A percentile compares a stretch with the other conserved stretches of the same genome.
These are phyloP conservation scores for Suillus luteus DNA, from an alignment of 768 basidiomycete species.

Conservation along the genomic window DNA sequence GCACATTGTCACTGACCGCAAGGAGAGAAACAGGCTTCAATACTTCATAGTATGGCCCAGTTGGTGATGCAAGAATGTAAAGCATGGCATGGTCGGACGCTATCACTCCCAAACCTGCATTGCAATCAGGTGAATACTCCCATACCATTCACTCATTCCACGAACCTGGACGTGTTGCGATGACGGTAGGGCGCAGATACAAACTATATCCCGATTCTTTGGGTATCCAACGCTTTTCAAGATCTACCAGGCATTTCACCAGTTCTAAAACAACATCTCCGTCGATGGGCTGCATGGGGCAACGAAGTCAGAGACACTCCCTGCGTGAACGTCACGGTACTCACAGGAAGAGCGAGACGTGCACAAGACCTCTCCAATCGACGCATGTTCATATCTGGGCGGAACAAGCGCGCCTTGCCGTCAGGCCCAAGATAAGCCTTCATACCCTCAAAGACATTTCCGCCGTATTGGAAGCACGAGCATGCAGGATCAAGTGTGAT, in stretches of 20 bases:
- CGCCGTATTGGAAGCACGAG: conserved; percentile 63
- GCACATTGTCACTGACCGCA: conserved; percentile 72
- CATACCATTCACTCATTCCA: not conserved
- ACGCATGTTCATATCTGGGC: conserved; percentile 84
- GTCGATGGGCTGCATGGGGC: conserved; percentile 39
- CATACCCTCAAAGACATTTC: conserved; percentile 64
- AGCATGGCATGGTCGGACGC: conserved; percentile 81
- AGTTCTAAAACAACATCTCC: conserved; percentile 48
- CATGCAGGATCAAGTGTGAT: conserved; percentile 57
- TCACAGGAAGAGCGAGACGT: conserved; percentile 72
- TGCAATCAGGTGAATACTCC: not conserved
- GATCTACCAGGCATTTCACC: conserved; percentile 63
- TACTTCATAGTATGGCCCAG: conserved; percentile 52
- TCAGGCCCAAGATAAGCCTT: conserved; percentile 77
- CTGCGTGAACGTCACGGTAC: conserved; percentile 22
- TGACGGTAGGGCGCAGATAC: conserved; percentile 84
- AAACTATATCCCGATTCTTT: conserved; percentile 70
- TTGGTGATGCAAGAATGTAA: conserved; percentile 78
- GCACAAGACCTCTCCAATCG: conserved; percentile 70
- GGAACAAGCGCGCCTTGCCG: conserved; percentile 75
- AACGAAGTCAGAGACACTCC: not conserved
- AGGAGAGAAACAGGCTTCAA: conserved; percentile 55
- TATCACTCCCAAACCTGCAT: conserved; percentile 59
- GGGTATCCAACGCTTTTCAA: conserved; percentile 90
- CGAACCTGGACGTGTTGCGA: conserved; percentile 45